Base-by-base conservation (phyloP, 139 green algal genomes). In the Picochlorum sp. region DNA sequence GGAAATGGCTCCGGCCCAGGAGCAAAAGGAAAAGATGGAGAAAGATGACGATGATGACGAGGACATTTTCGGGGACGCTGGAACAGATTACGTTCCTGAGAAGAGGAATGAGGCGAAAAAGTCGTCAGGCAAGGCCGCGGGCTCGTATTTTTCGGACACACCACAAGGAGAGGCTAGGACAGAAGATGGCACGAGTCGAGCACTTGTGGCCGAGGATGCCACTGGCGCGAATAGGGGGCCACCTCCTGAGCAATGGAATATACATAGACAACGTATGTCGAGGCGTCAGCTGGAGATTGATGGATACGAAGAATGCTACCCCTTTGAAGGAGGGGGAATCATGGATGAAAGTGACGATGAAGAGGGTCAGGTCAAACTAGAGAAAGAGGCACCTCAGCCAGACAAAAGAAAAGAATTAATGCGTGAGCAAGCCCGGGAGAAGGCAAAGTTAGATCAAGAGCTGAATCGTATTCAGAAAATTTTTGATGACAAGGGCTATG, bases 21-120 rank as follows among this genome's bases (percentile, higher is more conserved):
- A 52, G 16, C 10, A 52, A 18, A 23, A n/a, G 63, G 91, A 90
- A 74, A 45, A 59, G 70, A 20, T 67, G 24, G 28, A 4, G 6
- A 24, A 66, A 11, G 11, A 45, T 7, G 61, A 31, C 11, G 71
- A 83, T 8, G 79, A 87, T 1, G 83, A 89, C n/a, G 87, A 96
- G 9, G 87, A 97, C 71, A 97, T 97, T 45, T 97, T 97, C 82
- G 91, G 67, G 0, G 90, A 94, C 49, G 90, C 79, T 8, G 90
- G 89, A 15, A 90, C 66, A 0, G 89, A 97, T 58, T 97, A 97
- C 65, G 70, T 76, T 57, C 77, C 77, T 6, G 77, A 81, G 26
- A 51, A 84, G 10, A 68, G 70, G n/a, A 59, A 67, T 13, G 34
- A 41, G 34, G 34, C 7, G 8, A 41, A 10, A 10, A 41, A 41